Evolutionary conservation across 306 rosid genomes (phyloP), one percentile per base, ranked within the genome.

Genomic region (Fagus crenata): DNA sequence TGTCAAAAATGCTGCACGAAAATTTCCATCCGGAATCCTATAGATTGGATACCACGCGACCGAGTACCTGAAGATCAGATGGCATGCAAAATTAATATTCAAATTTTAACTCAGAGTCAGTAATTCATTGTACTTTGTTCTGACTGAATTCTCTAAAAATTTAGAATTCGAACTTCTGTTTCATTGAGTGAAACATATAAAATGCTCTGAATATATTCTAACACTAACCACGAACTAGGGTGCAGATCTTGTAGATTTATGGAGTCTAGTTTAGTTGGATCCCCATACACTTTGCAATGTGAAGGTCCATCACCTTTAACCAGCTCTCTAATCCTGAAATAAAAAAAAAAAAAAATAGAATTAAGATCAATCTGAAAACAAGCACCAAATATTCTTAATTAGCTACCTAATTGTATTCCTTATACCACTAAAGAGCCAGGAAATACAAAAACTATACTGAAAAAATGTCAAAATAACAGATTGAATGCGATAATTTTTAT

Each of bases 1-100:
- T 49, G 97, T 93, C 90, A 93, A 85, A 86, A 93, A 91, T 17
- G 98, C 72, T 65, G 98, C 89, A 14, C 90, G 98, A 39, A 93
- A 84, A 87, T 78, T 89, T 72, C 91, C 95, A 46, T 88, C 89
- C 0, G 98, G 98, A 84, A 93, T 91, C 80, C 97, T 91, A 85
- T 93, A 93, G 67, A 93, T 89, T 70, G 98, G 97, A 88, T 93
- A 93, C 98, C 98, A 91, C 1, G 98, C 98, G 69, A 93, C 98
- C 0, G 98, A 80, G 77, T 84, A 93, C 98, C 98, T 93, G 93
- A 85, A 83, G 78, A 85, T 63, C 68, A 83, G 55, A 69, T 69
- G 37, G 75, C 73, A 32, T 32, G 11, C 73, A 81, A 68, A 74
- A 54, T 67, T 81, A 72, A 67, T 74, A 65, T 51, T 85, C 49